Conservation (phyloP, 2,329 filamentous ascomycete species). For the Neocucurbitaria cava region DNA sequence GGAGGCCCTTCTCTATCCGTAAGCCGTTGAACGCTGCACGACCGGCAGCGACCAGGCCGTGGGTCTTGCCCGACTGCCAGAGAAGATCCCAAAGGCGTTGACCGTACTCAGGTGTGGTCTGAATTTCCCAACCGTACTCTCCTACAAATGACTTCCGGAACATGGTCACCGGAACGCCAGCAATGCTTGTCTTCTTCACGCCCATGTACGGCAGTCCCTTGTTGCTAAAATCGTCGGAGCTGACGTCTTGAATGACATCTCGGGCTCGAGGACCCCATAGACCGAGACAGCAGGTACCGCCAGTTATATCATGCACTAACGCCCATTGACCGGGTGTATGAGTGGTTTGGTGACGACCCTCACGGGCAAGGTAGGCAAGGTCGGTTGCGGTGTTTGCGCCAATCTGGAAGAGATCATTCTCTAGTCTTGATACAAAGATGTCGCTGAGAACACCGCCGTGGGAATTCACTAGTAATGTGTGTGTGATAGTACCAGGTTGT, state of each 20-base stretch:
- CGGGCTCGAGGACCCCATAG: constrained; percentile 67
- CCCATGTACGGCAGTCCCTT: constrained; percentile 59
- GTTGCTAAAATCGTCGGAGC: constrained; percentile 55
- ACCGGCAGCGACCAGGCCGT: constrained; percentile 66
- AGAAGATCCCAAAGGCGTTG: constrained; percentile 66
- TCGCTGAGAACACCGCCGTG: constrained; percentile 64
- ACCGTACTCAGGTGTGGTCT: constrained; percentile 66
- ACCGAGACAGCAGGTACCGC: constrained; percentile 66
- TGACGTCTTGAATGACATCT: constrained; percentile 58
- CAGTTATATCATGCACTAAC: constrained; percentile 65
- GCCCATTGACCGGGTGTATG: constrained; percentile 52
- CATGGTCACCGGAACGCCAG: constrained; percentile 63
- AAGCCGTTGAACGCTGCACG: constrained; percentile 65
- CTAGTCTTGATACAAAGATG: constrained; percentile 62
- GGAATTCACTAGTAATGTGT: constrained; percentile 63
- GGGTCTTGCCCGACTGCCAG: constrained; percentile 60
- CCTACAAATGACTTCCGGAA: constrained; percentile 67
- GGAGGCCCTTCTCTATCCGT: constrained; percentile 66
- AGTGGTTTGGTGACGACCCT: constrained; percentile 59
- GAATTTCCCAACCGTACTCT: constrained; percentile 69
- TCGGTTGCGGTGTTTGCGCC: constrained; percentile 64
- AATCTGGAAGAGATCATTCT: constrained; percentile 60
- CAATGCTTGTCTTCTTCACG: constrained; percentile 58
- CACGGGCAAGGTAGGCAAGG: constrained; percentile 60
- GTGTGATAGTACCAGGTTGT: constrained; percentile 60